phyloP scores from a whole-genome alignment of 495 filamentous ascomycete species.

The Penicillium herquei region DNA sequence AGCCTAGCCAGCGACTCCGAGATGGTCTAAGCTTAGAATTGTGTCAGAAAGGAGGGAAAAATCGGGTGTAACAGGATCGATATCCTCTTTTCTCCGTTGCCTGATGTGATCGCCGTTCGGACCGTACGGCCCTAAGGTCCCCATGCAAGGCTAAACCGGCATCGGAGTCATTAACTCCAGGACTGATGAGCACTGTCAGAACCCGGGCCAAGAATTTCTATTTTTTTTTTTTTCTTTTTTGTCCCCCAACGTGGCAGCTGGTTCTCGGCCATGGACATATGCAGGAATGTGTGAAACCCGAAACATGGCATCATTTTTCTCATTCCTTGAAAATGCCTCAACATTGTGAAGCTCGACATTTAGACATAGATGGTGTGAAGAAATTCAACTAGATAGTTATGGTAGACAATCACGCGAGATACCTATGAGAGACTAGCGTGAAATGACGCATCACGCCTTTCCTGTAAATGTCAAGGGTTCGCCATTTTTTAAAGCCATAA shows the following conservation, averaged over 20 bases:
- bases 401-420: conserved; percentile 10
- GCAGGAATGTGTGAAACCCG: too few species aligned
- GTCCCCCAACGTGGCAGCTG: too few species aligned
- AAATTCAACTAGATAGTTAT: not conserved
- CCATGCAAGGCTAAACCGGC: not conserved
- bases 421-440: not conserved
- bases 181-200: not conserved
- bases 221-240: not conserved
- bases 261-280: too few species aligned
- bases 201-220: too few species aligned
- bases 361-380: too few species aligned
- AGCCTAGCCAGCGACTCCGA: not conserved
- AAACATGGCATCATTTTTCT: too few species aligned
- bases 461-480: conserved; percentile 10
- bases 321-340: too few species aligned
- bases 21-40: not conserved
- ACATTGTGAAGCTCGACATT: too few species aligned
- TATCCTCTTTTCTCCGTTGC: conserved; percentile 7
- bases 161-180: not conserved
- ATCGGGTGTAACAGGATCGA: not conserved
- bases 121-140: conserved; percentile 17
- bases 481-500: conserved; percentile 19
- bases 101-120: conserved; percentile 26
- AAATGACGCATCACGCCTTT: conserved; percentile 12
- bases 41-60: not conserved